Percentiles rank a stretch among this genome's conserved stretches.
Evolutionary conservation across 108 stramenopile species (phyloP).

Genomic region (Mayamaea pseudoterrestris): DNA sequence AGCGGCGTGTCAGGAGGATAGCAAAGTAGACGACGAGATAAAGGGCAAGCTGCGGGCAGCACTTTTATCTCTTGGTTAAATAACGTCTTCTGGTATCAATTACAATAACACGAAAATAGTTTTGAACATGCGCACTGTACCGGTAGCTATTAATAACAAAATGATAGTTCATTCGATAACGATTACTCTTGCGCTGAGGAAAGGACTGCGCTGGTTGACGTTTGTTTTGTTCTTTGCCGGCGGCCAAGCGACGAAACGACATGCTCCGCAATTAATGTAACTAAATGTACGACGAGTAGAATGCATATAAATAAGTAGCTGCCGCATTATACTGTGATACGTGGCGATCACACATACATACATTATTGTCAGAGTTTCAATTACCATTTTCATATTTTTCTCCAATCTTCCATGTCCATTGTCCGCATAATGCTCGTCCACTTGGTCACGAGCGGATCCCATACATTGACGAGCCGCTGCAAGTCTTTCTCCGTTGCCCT

Average conservation of each 20-base stretch:
- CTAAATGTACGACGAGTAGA: no score
- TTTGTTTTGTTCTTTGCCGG: neutral
- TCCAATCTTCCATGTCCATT: neutral
- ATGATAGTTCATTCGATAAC: no score
- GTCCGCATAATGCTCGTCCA: neutral
- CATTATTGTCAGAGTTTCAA: no score
- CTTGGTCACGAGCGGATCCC: neutral
- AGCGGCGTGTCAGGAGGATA: slow-evolving; percentile 42
- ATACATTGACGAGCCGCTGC: neutral
- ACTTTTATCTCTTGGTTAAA: slow-evolving; percentile 18
- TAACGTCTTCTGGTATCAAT: no score
- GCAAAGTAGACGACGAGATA: slow-evolving; percentile 70
- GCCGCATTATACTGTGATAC: no score
- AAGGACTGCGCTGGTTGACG: neutral
- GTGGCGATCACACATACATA: no score
- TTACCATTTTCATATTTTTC: neutral
- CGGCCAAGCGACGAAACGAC: no score
- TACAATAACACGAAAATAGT: no score
- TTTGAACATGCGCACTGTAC: no score
- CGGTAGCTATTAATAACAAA: no score
- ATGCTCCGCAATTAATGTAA: no score
- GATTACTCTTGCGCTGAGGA: neutral
- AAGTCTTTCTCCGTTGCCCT: slow-evolving; percentile 1
- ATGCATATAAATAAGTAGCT: no score
- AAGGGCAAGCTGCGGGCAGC: slow-evolving; percentile 61